Conservation (phyloP, 306 rosid genomes). For the Rosa persica region DNA sequence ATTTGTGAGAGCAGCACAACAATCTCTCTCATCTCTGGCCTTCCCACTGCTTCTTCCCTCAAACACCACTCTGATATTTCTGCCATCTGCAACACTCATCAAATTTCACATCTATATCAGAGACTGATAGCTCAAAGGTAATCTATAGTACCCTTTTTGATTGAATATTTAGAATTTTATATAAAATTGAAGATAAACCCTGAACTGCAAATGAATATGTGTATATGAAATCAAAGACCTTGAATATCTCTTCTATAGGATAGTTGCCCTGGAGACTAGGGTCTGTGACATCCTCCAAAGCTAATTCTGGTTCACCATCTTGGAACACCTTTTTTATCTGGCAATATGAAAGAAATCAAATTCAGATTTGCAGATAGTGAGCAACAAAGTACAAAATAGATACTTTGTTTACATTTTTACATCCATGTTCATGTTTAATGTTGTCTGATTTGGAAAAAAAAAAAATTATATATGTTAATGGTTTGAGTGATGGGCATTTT, state of each 20-base stretch:
- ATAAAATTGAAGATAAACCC: neutral
- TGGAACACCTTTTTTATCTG: slow-evolving; percentile 60
- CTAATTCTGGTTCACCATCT: slow-evolving; percentile 45
- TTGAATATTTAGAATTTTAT: neutral
- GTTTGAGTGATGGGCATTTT: neutral
- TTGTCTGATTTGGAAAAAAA: too few species aligned
- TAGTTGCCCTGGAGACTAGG: slow-evolving; percentile 53
- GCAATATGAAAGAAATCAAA: slow-evolving; percentile 15
- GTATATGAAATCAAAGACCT: slow-evolving; percentile 36
- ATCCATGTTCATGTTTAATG: neutral
- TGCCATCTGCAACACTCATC: slow-evolving; percentile 49
- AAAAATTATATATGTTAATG: too few species aligned
- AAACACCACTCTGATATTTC: slow-evolving; percentile 60
- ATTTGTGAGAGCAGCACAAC: slow-evolving; percentile 52
- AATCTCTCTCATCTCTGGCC: slow-evolving; percentile 73
- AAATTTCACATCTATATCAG: neutral
- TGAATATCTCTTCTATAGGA: slow-evolving; percentile 49
- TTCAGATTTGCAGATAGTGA: slow-evolving; percentile 4
- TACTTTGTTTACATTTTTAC: neutral
- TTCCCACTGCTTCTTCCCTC: slow-evolving; percentile 62
- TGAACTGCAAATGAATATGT: neutral
- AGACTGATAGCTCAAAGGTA: neutral
- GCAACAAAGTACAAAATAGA: neutral
- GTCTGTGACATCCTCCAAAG: slow-evolving; percentile 56
- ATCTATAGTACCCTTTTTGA: neutral